Base-by-base conservation (phyloP, 108 stramenopile species). In the Nitzschia sp. region DNA sequence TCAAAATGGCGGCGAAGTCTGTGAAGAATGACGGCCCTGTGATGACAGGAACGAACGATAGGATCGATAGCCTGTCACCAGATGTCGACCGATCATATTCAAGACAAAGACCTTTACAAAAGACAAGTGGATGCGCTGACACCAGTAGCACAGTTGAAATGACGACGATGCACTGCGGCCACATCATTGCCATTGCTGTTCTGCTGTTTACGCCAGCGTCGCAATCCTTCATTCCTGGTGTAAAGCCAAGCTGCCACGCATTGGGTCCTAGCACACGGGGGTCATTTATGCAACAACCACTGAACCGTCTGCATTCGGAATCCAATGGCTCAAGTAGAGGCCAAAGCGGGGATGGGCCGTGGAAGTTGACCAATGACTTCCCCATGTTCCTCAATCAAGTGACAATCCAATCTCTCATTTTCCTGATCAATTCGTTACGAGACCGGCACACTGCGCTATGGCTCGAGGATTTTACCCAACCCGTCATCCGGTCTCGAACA, bases 381-480 rank as follows among this genome's bases (percentile, higher is more conserved):
- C 58, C 70, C 19, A 70, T 63, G 30, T 93, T 93, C 51, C 25
- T 93, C 46, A 88, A 81, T 21, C 92, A 93, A 74, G 63, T 89
- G 30, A 56, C 82, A 32, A 75, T 91, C 35, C 92, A 93, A 64
- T 86, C 86, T 5, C 84, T 93, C 60, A 74, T 91, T 68, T 87
- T 87, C 54, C 59, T 90, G 4, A 64, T 87, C 23, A 76, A 75
- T 8, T 70, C 80, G 9, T 62, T 83, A 32, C 62, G 88, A 29
- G 92, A 93, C 74, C 82, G 80, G 26, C 85, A 93, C 33, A 93
- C 89, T 2, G 77, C 80, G 9, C 49, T 46, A 33, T 93, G 89
- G 88, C 61, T 93, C 17, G 89, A 93, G 54, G 74, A 82, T 25
- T 90, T 93, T 36, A 80, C 83, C 8, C 64, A 91, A 35, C 85